Conservation (phyloP, 2,329 filamentous ascomycete genomes). For the Capronia epimyces region DNA sequence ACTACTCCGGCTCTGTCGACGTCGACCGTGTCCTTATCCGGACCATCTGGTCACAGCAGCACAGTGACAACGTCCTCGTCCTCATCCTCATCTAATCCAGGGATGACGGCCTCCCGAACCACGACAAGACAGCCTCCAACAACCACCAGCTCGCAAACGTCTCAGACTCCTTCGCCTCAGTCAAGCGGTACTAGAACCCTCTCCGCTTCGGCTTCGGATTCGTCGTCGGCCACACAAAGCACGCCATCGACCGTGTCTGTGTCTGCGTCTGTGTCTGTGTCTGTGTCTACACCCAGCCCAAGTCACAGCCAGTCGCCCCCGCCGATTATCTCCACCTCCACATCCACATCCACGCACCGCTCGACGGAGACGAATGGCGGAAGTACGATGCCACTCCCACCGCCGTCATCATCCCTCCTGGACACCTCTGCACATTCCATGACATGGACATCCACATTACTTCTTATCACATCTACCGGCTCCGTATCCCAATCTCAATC, state of each 20-base stretch:
- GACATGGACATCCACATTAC: no score
- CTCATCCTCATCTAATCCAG: neutral
- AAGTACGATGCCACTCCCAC: no score
- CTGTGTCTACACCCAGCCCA: no score
- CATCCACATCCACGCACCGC: no score
- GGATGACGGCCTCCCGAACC: neutral
- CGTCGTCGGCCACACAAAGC: neutral
- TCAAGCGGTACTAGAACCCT: neutral
- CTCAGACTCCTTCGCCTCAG: neutral
- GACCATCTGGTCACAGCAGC: conserved; percentile 38
- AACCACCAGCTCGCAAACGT: neutral
- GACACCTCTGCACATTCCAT: no score
- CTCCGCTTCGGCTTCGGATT: neutral
- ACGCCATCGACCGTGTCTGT: neutral
- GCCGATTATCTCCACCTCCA: no score
- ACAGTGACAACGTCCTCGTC: neutral
- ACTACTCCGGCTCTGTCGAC: neutral
- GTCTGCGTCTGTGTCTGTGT: neutral
- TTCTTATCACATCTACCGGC: no score
- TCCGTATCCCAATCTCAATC: neutral
- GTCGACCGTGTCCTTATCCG: neutral
- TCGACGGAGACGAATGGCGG: no score
- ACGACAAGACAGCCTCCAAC: neutral
- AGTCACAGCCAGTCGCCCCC: no score
- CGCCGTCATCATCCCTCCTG: no score